Evolutionary conservation across 2,329 filamentous ascomycete genomes (phyloP).

Genomic region (Ophiostoma sp.): DNA sequence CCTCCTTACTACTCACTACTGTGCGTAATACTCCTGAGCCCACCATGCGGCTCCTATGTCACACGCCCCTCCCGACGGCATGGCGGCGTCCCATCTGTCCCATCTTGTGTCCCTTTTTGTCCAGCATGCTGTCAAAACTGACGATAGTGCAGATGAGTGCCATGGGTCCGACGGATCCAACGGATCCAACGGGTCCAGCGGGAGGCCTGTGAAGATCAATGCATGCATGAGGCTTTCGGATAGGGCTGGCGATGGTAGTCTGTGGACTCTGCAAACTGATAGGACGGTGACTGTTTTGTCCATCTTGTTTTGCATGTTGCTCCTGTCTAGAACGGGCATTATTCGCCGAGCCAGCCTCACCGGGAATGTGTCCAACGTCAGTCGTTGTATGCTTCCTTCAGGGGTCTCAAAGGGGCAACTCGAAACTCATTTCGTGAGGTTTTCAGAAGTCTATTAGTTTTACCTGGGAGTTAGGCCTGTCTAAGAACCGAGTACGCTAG

Average conservation of each 20-base stretch:
- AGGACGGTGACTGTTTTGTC: background rate
- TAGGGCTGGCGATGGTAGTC: background rate
- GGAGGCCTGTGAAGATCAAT: constrained; percentile 6
- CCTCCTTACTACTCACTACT: background rate
- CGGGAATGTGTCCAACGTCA: background rate
- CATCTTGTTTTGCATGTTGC: background rate
- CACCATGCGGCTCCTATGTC: background rate
- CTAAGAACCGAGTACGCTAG: too few relatives aligned
- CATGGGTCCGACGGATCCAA: background rate
- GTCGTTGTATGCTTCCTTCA: background rate
- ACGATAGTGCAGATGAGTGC: background rate
- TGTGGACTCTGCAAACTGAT: background rate
- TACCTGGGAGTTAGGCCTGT: background rate
- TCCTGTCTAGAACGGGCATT: background rate
- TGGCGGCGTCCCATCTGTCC: background rate
- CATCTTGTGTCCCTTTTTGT: constrained; percentile 3
- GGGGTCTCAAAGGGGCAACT: too few relatives aligned
- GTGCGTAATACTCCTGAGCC: background rate
- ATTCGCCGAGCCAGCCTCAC: background rate
- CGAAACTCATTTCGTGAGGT: background rate
- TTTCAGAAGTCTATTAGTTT: background rate
- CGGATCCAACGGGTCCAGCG: background rate
- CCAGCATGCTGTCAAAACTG: background rate
- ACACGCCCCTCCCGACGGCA: constrained; percentile 5
- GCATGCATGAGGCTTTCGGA: background rate